Evolutionary conservation across 129 eudicot genomes (phyloP).

Genomic region (Escallonia rubra): DNA sequence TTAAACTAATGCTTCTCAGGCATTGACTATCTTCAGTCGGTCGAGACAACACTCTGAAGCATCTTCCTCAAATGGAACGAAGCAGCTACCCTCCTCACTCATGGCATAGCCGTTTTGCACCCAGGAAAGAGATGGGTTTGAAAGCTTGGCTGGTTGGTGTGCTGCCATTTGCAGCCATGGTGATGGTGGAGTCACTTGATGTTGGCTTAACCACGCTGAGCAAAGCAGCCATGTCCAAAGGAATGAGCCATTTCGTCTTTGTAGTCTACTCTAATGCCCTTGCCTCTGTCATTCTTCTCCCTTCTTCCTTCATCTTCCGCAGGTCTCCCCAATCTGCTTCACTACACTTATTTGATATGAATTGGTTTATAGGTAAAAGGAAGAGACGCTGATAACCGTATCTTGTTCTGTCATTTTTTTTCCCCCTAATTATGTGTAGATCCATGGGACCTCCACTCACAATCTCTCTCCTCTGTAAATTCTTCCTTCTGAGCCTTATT

Average conservation of each 20-base stretch:
- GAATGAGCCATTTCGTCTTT: conserved; percentile 17
- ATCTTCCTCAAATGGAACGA: too few species aligned
- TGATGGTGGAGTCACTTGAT: conserved; percentile 13
- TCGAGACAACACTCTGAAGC: too few species aligned
- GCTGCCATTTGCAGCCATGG: conserved; percentile 20
- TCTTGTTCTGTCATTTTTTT: background rate
- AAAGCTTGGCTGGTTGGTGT: background rate
- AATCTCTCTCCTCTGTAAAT: conserved; percentile 6
- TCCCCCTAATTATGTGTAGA: conserved; percentile 1
- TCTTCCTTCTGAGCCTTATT: conserved; percentile 14
- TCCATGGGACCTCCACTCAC: conserved; percentile 11
- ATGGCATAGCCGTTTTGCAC: too few species aligned
- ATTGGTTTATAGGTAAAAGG: too few species aligned
- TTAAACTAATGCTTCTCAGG: too few species aligned
- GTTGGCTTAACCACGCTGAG: conserved; percentile 19
- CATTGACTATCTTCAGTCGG: too few species aligned
- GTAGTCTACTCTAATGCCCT: conserved; percentile 19
- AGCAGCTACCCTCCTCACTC: too few species aligned
- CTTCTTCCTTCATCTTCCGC: conserved; percentile 8
- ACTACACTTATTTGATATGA: too few species aligned
- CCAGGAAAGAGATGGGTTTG: conserved; percentile 9
- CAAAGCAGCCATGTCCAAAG: conserved; percentile 30
- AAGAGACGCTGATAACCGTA: too few species aligned
- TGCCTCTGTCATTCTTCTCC: conserved; percentile 20
- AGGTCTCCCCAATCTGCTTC: background rate